Evolutionary conservation across 495 filamentous ascomycete species (phyloP).

Genomic region (Evansstolkia leycettana): DNA sequence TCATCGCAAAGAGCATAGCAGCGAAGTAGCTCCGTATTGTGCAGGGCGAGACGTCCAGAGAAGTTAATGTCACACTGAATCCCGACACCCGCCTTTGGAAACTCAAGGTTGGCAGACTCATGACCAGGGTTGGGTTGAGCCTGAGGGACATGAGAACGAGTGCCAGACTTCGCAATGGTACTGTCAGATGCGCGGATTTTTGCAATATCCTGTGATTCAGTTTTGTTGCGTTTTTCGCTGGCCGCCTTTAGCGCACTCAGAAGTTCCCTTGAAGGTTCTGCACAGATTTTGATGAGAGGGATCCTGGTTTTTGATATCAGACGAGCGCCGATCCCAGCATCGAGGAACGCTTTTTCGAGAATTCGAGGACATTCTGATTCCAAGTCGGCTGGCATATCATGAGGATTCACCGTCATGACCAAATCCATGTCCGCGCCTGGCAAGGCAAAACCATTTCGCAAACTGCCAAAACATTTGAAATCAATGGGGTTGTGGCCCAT

Average conservation of each 20-base stretch:
- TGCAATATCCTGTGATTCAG: background rate
- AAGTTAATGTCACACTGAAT: constrained; percentile 83
- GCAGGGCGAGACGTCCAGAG: constrained; percentile 60
- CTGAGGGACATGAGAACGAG: background rate
- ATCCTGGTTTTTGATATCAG: constrained; percentile 61
- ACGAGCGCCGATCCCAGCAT: constrained; percentile 53
- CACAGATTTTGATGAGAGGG: constrained; percentile 72
- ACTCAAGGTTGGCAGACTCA: constrained; percentile 48
- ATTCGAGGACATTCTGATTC: constrained; percentile 47
- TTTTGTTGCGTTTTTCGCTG: constrained; percentile 46
- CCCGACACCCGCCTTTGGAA: constrained; percentile 54
- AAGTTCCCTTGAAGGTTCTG: constrained; percentile 46
- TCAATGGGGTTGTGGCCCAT: constrained; percentile 41
- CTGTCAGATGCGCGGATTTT: background rate
- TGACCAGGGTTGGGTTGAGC: background rate
- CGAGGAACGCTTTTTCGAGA: constrained; percentile 57
- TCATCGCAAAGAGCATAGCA: constrained; percentile 66
- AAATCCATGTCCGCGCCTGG: constrained; percentile 68
- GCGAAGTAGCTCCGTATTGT: constrained; percentile 66
- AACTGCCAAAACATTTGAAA: constrained; percentile 59
- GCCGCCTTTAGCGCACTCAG: constrained; percentile 38
- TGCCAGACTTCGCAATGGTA: background rate
- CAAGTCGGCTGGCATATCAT: constrained; percentile 5
- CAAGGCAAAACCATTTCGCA: constrained; percentile 61
- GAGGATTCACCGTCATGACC: constrained; percentile 43